Evolutionary conservation across 768 basidiomycete genomes (phyloP).

Genomic region (Neoboletus magnificus): DNA sequence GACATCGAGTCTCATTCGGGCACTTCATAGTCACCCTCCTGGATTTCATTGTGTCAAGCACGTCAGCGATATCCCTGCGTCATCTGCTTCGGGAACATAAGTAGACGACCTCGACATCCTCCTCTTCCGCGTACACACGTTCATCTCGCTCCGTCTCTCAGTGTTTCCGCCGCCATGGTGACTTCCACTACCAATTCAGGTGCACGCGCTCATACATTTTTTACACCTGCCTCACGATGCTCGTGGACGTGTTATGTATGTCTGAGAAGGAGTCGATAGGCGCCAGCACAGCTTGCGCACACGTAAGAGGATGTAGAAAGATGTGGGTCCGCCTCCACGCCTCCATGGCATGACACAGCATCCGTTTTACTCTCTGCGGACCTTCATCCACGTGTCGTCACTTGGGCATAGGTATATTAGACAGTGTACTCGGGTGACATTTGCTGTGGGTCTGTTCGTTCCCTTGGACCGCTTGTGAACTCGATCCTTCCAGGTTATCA

Average conservation of each 20-base stretch:
- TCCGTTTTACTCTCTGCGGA: neutral
- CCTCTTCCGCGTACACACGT: too few species aligned
- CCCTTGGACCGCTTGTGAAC: neutral
- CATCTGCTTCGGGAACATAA: too few species aligned
- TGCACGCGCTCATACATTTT: neutral
- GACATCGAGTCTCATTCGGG: neutral
- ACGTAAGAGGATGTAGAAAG: neutral
- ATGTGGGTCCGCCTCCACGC: conserved; percentile 8
- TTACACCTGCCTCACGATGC: neutral
- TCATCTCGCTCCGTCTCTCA: too few species aligned
- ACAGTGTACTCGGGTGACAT: neutral
- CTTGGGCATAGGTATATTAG: conserved; percentile 8
- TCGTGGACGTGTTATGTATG: neutral
- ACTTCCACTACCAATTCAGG: too few species aligned
- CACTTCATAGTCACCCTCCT: too few species aligned
- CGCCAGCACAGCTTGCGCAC: neutral
- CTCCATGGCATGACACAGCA: neutral
- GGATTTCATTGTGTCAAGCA: too few species aligned
- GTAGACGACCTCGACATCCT: too few species aligned
- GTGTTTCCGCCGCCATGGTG: too few species aligned
- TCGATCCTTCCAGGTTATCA: neutral
- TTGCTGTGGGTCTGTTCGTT: neutral
- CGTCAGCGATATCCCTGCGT: too few species aligned
- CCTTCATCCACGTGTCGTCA: neutral
- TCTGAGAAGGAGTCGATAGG: neutral